Base-by-base conservation (phyloP, 129 eudicot genomes). In the Flaveria ramosissima region DNA sequence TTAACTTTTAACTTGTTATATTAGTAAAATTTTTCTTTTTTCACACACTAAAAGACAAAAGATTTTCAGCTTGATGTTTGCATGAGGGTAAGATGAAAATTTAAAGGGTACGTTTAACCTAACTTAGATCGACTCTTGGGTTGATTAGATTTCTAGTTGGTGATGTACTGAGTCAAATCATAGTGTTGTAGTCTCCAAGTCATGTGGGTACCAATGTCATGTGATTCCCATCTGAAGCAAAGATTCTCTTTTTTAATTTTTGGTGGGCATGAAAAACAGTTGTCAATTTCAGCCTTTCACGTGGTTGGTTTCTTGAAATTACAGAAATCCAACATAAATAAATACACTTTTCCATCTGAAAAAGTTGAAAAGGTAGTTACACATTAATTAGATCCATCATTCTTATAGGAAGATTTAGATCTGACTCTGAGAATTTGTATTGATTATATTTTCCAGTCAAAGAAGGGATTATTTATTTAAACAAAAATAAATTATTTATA, bases 231-330 rank as follows among this genome's bases (percentile, higher is more conserved):
- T 68, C 83, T 72, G 68, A 83, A 73, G 66, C 74, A 73, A 73
- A 80, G 80, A 73, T 73, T 73, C 78, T 63, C 57, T 63, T 63
- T 15, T 27, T 27, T 57, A 21, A 20, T 9, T 6, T 57, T 32
- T 47, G 26, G 27, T 63, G 74, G 61, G 81, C 80, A 77, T 71
- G 59, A 45, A 82, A 36, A 66, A 83, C 73, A 77, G 80, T 83
- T 83, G 69, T 27, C 63, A 73, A 80, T 67, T 67, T 80, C 80
- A 74, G 80, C 76, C 75, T 80, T 80, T 74, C 84, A 80, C 80
- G 64, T 80, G 84, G 70, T 68, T 74, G 64, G 75, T 80, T 80
- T 78, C 70, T 67, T 73, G 30, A 67, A 67, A 67, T 74, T 74
- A 80, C 79, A 80, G 53, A 73, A 46, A 80, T 14, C 47, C 77